Conservation (phyloP, 2,329 filamentous ascomycete species). For the Aspergillus neotritici region DNA sequence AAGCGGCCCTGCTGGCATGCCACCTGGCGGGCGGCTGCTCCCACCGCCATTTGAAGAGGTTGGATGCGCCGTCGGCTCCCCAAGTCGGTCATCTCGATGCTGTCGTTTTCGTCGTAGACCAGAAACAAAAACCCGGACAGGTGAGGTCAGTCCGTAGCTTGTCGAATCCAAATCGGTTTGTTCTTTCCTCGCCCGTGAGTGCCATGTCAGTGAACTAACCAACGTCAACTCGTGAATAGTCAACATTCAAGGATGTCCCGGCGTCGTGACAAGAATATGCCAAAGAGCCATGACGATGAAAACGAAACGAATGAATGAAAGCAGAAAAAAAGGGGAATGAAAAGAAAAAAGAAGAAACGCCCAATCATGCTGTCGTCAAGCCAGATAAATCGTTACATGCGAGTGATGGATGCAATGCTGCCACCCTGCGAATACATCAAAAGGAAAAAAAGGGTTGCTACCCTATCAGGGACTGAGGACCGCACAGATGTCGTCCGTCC, state of each 20-base stretch:
- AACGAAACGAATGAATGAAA: constrained; percentile 1
- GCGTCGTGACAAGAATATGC: constrained; percentile 11
- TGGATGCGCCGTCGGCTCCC: background rate
- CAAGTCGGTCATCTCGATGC: background rate
- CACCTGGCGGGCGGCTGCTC: constrained; percentile 8
- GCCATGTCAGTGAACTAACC: constrained; percentile 31
- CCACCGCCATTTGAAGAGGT: constrained; percentile 11
- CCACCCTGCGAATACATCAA: constrained; percentile 20
- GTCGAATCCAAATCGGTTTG: too few relatives aligned
- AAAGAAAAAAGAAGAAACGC: constrained; percentile 24
- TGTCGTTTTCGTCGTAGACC: background rate
- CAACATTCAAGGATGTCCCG: too few relatives aligned
- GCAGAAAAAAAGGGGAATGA: background rate
- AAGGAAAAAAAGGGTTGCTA: constrained; percentile 1
- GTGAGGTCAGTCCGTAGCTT: too few relatives aligned
- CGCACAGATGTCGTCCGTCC: constrained; percentile 30
- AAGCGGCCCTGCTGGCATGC: constrained; percentile 1
- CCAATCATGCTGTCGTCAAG: constrained; percentile 39
- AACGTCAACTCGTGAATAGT: constrained; percentile 22
- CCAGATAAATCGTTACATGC: constrained; percentile 37
- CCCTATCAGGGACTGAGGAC: constrained; percentile 35
- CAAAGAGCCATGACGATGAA: background rate
- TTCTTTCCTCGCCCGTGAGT: constrained; percentile 23
- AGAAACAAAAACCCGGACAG: background rate
- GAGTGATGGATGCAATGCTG: constrained; percentile 26